Evolutionary conservation across 139 green algal genomes (phyloP), one percentile per base, ranked within the genome.

Genomic region (Auxenochlorella pyrenoidosa): DNA sequence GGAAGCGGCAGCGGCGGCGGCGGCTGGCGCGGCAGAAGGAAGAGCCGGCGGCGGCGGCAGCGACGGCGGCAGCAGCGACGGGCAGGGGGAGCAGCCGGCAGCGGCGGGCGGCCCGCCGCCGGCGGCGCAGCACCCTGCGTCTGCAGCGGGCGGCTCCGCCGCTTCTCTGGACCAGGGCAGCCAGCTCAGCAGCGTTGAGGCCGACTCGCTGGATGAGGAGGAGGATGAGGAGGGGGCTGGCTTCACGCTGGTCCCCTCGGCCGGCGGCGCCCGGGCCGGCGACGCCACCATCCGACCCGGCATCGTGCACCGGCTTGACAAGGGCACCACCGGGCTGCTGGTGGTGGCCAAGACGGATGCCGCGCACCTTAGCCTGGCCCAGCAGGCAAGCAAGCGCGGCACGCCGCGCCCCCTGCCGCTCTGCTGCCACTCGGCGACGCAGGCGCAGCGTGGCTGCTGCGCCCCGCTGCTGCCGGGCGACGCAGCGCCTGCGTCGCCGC

Each of bases 261-360:
- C 58, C 71, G 60, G 26, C 82, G 70, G 70, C 38, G 12, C 15
- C 13, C 21, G n/a, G 28, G 72, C 22, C 19, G n/a, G 51, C 47
- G 65, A 75, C 21, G 86, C 34, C 41, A 76, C 92, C 16, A 79
- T 98, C 12, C 92, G 98, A 5, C 97, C 97, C 0, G 98, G 98
- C n/a, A 99, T 99, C 41, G 98, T 99, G 34, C 98, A 99, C 91
- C 91, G 98, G 0, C 84, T 99, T 21, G 98, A 99, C 92, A 96
- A 96, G 84, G 97, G 95, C 83, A 99, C 96, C 34, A 98, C 94
- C 43, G 96, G 96, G 0, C 89, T 99, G 41, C 83, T 99, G 88
- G 97, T 99, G 72, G 93, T 99, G 51, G 97, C 97, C 43, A 99
- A 99, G 87, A 89, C 82, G 5, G 89, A 90, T 32, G 73, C 41